Evolutionary conservation across 371 early-diverging fungal species (phyloP), one percentile per base, ranked within the genome.

Genomic region (Vairimorpha ceranae): DNA sequence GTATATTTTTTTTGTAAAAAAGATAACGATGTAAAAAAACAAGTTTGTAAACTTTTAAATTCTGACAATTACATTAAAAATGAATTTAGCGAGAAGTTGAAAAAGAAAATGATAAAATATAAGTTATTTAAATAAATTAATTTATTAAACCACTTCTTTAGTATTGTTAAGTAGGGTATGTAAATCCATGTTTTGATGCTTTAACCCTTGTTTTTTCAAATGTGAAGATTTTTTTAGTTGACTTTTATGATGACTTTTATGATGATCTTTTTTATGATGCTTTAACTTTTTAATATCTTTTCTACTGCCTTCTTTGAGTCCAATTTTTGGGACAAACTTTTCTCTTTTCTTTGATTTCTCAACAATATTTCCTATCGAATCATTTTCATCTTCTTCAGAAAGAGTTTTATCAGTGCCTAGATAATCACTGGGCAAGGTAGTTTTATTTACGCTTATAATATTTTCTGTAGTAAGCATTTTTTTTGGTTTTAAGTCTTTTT

Each of bases 91-190:
- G 25, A 25, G 6, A 58, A 58, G n/a, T 21, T 58, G 4, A 30
- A 30, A 14, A 58, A 58, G 33, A 58, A 58, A 29, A 25, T 58
- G 27, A 58, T 58, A 58, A 58, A 58, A 58, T 58, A 58, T 21
- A 58, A 58, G 29, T 15, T 58, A 58, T 27, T 58, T 23, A 58
- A 58, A 48, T 48, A 48, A 48, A 10, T 48, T n/a, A 48, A 48
- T n/a, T 12, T 41, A 10, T 10, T 41, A 10, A 15, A 41, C 41
- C 41, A 41, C 7, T 10, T 41, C 15, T 10, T 41, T 41, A 41
- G 41, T 41, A 7, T 7, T 10, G 7, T 7, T 10, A 7, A 41
- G 7, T 41, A 41, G 41, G 15, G 7, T 15, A 41, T 41, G 7
- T 15, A 41, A 41, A 41, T 41, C 41, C 41, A 41, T 41, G 15